Evolutionary conservation across 805 yeast species (phyloP).

Genomic region (Brettanomyces custersianus): DNA sequence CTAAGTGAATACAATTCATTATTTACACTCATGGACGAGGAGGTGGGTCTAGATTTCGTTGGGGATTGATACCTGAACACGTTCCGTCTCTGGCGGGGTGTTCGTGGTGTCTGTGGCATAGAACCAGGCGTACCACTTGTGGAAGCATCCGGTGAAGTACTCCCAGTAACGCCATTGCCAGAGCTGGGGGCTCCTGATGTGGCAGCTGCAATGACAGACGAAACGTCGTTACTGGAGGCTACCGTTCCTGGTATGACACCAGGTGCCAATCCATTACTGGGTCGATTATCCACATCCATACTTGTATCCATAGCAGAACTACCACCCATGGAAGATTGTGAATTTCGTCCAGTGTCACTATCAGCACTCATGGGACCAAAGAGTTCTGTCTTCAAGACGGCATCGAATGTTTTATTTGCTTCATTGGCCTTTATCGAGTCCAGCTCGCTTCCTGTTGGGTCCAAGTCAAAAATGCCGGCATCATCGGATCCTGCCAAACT

Average conservation of each 20-base stretch:
- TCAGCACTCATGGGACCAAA: constrained; percentile 79
- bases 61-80: constrained; percentile 72
- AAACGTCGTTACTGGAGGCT: not conserved
- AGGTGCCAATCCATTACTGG: not conserved
- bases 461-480: not conserved
- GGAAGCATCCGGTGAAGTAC: not conserved
- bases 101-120: constrained; percentile 11
- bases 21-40: constrained; percentile 50
- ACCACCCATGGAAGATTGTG: constrained; percentile 4
- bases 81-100: constrained; percentile 38
- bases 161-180: not conserved
- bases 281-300: constrained; percentile 20
- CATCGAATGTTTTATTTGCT: constrained; percentile 80
- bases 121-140: not conserved
- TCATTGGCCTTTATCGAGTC: constrained; percentile 67
- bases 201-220: not conserved
- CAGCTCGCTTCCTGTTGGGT: constrained; percentile 35
- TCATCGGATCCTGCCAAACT: not conserved
- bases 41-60: constrained; percentile 49
- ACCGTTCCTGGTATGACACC: not conserved
- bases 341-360: constrained; percentile 6
- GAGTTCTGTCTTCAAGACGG: constrained; percentile 78
- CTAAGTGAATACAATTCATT: constrained; percentile 72
- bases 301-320: constrained; percentile 13
- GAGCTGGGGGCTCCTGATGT: not conserved